Evolutionary conservation across 2,329 filamentous ascomycete species (phyloP), one percentile per base, ranked within the genome.

Genomic region (Dactylellina leptospora): DNA sequence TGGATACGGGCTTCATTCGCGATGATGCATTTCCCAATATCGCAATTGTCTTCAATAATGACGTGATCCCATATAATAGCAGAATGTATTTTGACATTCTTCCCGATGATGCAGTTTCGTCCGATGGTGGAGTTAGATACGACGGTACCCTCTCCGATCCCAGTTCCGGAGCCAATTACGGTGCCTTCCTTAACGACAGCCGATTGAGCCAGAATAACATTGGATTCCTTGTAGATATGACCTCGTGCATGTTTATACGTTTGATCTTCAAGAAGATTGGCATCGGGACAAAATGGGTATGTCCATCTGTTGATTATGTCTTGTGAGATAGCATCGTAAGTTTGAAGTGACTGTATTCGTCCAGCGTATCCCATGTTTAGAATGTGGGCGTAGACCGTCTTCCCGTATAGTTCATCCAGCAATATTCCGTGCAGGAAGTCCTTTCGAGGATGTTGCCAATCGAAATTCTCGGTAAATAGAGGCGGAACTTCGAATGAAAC

Each of bases 401-500:
- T 96, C 69, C 93, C 93, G 79, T 97, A 97, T 63, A 97, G 83
- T 79, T 99, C 95, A 79, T 99, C 95, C 81, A 97, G 97, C 59
- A 99, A 82, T 0, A 97, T 92, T 69, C 93, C 93, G 78, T 93
- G 91, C 33, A 99, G 81, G 77, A 96, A 97, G 77, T 96, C 92
- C 77, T 89, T 89, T 60, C 93, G 86, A 0, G 93, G 92, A 5
- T 92, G 85, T 79, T 97, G 92, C 79, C 96, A 97, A 79, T 99
- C 93, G 77, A 97, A 99, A 78, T 93, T 96, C 81, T 99, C 95
- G 6, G 92, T 95, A 91, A 95, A 99, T 64, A 97, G 82, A 5
- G 93, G 93, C 44, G 97, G 85, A 6, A 97, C 93, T 78, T 97
- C 95, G 0, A 93, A 93, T 0, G 95, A 97, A 81, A 93, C 97